phyloP scores from a whole-genome alignment of 257 asterid genomes.

The Catharanthus roseus region DNA sequence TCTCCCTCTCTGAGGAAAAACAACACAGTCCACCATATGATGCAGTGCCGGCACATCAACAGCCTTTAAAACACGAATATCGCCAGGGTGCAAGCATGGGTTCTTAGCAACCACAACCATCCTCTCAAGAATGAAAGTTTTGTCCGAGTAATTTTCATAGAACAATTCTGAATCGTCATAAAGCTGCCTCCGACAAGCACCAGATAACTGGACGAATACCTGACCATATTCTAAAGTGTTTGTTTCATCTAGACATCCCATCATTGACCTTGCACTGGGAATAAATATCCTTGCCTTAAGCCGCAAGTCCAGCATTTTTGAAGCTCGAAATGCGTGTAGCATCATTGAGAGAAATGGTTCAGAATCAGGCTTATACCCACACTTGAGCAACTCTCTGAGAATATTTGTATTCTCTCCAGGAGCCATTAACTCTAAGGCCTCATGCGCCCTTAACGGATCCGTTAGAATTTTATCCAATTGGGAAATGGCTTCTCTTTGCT shows the following conservation, averaged over 20 bases:
- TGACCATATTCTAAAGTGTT: slow-evolving; percentile 68
- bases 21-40: slow-evolving; percentile 93
- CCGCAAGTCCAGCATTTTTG: slow-evolving; percentile 68
- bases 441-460: slow-evolving; percentile 62
- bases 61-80: slow-evolving; percentile 70
- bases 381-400: slow-evolving; percentile 73
- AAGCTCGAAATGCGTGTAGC: slow-evolving; percentile 66
- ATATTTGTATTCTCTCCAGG: slow-evolving; percentile 74
- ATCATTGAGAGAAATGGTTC: slow-evolving; percentile 91
- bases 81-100: slow-evolving; percentile 97
- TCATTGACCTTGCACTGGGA: slow-evolving; percentile 66
- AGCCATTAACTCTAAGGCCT: slow-evolving; percentile 74
- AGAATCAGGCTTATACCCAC: slow-evolving; percentile 73
- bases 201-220: slow-evolving; percentile 68
- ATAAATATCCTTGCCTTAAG: slow-evolving; percentile 57
- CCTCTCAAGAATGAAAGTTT: slow-evolving; percentile 30
- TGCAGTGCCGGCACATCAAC: slow-evolving; percentile 47
- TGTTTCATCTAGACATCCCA: slow-evolving; percentile 93
- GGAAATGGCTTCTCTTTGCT: slow-evolving; percentile 63
- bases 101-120: slow-evolving; percentile 78
- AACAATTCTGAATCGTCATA: slow-evolving; percentile 21
- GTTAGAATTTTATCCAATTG: slow-evolving; percentile 61
- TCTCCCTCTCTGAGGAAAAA: slow-evolving; percentile 67
- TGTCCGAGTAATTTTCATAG: slow-evolving; percentile 20
- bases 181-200: slow-evolving; percentile 32